A percentile compares a stretch with the other conserved stretches of the same genome.
Conservation (phyloP, 2,329 filamentous ascomycete genomes). For the Fonsecaea erecta region DNA sequence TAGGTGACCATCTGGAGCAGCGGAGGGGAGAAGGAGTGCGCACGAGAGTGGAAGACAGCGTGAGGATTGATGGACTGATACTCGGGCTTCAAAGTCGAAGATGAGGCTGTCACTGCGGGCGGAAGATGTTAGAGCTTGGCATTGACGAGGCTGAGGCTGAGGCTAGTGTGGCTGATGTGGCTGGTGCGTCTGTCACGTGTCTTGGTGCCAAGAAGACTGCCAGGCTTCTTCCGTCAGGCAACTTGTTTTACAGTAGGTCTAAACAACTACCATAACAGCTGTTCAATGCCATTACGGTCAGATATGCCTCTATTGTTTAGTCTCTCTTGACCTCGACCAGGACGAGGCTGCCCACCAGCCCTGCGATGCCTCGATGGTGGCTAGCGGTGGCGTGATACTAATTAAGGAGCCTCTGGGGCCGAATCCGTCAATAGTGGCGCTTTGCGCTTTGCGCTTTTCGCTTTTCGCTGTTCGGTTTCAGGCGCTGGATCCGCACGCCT, state of each 20-base stretch:
- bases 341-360: background rate
- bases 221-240: too few species aligned
- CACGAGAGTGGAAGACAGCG: background rate
- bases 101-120: conserved; percentile 15
- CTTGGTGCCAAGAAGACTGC: background rate
- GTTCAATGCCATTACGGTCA: background rate
- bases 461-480: conserved; percentile 21
- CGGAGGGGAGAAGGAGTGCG: background rate
- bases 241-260: too few species aligned
- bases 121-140: background rate
- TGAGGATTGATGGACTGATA: conserved; percentile 3
- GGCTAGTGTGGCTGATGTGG: too few species aligned
- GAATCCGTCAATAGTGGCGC: conserved; percentile 6
- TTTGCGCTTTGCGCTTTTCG: too few species aligned
- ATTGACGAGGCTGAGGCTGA: background rate
- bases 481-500: background rate
- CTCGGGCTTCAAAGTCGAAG: background rate
- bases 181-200: too few species aligned
- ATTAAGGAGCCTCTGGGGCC: background rate
- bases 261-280: background rate
- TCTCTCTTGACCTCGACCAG: background rate
- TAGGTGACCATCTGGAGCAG: background rate
- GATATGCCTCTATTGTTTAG: background rate
- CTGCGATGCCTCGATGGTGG: background rate
- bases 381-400: conserved; percentile 11